These are phyloP conservation scores for Gastrolobium bilobum DNA, from an alignment of 306 rosid species.

Conservation along the genomic window DNA sequence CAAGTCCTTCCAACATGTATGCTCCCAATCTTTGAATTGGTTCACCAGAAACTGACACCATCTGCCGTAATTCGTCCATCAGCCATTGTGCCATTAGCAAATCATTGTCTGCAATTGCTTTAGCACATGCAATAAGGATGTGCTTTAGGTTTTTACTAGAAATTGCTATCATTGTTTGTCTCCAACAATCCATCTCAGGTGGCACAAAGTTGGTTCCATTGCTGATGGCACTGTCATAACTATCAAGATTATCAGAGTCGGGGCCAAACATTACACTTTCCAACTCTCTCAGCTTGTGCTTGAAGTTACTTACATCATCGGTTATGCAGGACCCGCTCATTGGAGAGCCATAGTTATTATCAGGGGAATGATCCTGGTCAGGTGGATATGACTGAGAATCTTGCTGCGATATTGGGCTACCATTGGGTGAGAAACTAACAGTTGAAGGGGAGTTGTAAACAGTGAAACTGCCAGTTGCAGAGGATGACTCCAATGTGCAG, in stretches of 20 bases:
- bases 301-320: conserved; percentile 70
- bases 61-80: conserved; percentile 77
- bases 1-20: conserved; percentile 95
- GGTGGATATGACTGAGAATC: conserved; percentile 68
- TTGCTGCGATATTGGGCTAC: conserved; percentile 78
- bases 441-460: conserved; percentile 70
- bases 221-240: conserved; percentile 60
- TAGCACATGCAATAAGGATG: conserved; percentile 80
- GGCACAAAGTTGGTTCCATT: conserved; percentile 54
- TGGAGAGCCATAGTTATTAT: conserved; percentile 74
- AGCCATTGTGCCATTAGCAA: conserved; percentile 75
- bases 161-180: conserved; percentile 74
- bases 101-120: conserved; percentile 80
- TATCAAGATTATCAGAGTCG: conserved; percentile 68
- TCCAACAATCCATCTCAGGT: conserved; percentile 76
- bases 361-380: conserved; percentile 68
- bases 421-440: conserved; percentile 74
- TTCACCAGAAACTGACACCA: conserved; percentile 94
- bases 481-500: conserved; percentile 93
- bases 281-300: conserved; percentile 82
- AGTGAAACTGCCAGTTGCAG: conserved; percentile 54
- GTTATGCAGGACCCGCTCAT: conserved; percentile 84
- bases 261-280: conserved; percentile 95
- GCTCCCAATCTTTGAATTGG: conserved; percentile 98
- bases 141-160: conserved; percentile 73